phyloP scores from a whole-genome alignment of 768 basidiomycete genomes.

The Suillus sp. region DNA sequence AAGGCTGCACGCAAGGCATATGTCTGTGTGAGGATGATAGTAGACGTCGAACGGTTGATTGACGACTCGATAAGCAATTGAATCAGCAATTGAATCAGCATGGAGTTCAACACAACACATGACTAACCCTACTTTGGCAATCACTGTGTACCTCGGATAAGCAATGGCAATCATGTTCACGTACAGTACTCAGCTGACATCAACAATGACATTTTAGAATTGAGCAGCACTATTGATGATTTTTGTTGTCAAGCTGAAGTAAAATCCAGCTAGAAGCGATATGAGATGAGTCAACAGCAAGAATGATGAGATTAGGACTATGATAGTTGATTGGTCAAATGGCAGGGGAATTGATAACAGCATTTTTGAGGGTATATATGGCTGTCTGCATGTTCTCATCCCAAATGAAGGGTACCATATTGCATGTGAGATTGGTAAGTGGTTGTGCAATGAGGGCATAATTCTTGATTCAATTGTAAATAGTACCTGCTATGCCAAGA shows the following conservation, averaged over 20 bases:
- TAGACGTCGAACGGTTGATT: background rate
- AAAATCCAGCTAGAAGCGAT: conserved; percentile 38
- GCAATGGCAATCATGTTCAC: background rate
- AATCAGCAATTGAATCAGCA: background rate
- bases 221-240: conserved; percentile 3
- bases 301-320: conserved; percentile 24
- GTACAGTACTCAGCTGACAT: background rate
- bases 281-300: conserved; percentile 29
- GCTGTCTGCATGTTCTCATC: no score
- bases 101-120: background rate
- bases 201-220: background rate
- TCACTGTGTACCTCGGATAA: no score
- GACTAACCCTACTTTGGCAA: background rate
- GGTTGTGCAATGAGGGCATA: conserved; percentile 27
- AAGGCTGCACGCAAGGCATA: background rate
- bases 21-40: background rate
- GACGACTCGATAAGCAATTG: background rate
- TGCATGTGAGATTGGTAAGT: conserved; percentile 18
- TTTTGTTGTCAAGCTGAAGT: conserved; percentile 27
- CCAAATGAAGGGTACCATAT: no score
- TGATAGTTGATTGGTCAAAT: conserved; percentile 37
- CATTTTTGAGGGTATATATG: no score
- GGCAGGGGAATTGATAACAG: conserved; percentile 27
- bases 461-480: conserved; percentile 35
- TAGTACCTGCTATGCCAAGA: conserved; percentile 31